These are phyloP conservation scores for Toxoplasma gondii DNA, from an alignment of 169 alveolate genomes.

Conservation along the genomic window DNA sequence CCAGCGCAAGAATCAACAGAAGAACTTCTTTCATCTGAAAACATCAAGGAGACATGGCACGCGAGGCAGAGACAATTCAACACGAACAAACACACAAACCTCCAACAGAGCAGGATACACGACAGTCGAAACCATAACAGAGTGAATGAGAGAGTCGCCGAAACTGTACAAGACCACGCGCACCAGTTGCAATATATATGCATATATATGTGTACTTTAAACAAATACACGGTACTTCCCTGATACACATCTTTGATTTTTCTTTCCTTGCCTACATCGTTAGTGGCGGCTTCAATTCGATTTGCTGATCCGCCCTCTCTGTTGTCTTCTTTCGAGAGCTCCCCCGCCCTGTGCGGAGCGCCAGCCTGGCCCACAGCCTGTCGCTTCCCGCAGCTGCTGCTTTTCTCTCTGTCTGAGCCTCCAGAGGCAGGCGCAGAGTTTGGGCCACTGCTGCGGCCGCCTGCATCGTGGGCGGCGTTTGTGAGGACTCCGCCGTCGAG, in stretches of 20 bases:
- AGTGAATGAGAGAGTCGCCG: too few relatives aligned
- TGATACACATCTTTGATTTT: too few relatives aligned
- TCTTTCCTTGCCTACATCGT: not conserved
- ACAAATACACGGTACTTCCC: too few relatives aligned
- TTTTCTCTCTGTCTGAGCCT: not conserved
- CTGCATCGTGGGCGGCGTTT: slow-evolving; percentile 66
- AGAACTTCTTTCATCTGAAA: slow-evolving; percentile 71
- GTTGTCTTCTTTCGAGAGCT: not conserved
- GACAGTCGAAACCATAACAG: too few relatives aligned
- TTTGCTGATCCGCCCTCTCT: not conserved
- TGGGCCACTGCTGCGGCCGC: not conserved
- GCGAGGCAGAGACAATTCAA: not conserved
- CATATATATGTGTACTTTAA: too few relatives aligned
- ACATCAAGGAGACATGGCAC: not conserved
- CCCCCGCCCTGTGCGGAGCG: not conserved
- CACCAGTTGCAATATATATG: too few relatives aligned
- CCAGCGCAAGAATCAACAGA: slow-evolving; percentile 75
- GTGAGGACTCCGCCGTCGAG: slow-evolving; percentile 78
- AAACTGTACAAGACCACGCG: too few relatives aligned
- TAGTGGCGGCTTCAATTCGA: not conserved
- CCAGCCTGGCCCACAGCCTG: not conserved
- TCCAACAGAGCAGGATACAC: too few relatives aligned
- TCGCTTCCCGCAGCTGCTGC: too few relatives aligned
- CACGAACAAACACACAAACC: too few relatives aligned
- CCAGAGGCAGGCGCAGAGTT: not conserved